Evolutionary conservation across 2,329 filamentous ascomycete genomes (phyloP), one percentile per base, ranked within the genome.

Genomic region (Microascus cirrosus): DNA sequence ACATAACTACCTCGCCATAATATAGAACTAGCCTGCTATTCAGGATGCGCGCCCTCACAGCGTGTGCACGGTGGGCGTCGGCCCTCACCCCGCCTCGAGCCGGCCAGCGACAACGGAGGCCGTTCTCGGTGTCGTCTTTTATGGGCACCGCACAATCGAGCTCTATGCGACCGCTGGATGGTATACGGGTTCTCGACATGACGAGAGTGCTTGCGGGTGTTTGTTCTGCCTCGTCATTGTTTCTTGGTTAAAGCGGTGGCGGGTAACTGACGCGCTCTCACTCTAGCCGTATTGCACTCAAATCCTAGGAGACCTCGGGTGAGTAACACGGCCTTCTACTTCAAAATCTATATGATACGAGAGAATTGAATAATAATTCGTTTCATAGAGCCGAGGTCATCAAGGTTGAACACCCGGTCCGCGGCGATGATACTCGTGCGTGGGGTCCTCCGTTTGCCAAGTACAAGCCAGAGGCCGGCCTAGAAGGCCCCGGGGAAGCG

Each of bases 281-380:
- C 34, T 59, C 15, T 66, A 97, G 90, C 94, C 94, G 63, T 97
- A 97, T 68, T 96, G 91, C 66, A 97, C 94, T 42, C 94, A 99
- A 71, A 96, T 99, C 57, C 75, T 99, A 11, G 94, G 93, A 59
- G 94, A 99, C 72, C 80, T 99, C 65, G 94, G 94, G 93, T 96
- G 83, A 70, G 84, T 62, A 42, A 48, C 20, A 12, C 15, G 15
- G 3, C 15, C 18, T 53, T 25, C 13, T 45, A 22, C 32, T 20
- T 35, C 39, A 20, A 32, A 20, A 48, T 7, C 32, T 55, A 4
- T 20, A 5, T 50, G 22, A 8, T 20, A 8, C n/a, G n/a, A 20
- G 45, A 22, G n/a, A 24, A 20, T 7, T 24, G 20, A 50, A 20
- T 24, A 22, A n/a, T 50, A 20, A 50, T 50, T 11, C 13, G 7